phyloP scores from a whole-genome alignment of 805 yeast genomes.

The Metschnikowia arizonensis region DNA sequence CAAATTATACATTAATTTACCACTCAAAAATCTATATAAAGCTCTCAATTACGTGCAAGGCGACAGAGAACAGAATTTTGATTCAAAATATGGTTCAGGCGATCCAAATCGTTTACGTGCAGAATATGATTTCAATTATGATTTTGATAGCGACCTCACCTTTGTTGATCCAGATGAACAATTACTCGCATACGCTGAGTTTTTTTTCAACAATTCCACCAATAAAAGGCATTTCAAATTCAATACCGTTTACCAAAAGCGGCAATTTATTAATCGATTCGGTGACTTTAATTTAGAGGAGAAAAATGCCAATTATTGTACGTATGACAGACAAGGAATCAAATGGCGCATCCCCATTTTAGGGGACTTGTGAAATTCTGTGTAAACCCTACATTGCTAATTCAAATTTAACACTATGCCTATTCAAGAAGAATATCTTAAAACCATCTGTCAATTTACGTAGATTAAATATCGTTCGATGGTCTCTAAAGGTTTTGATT shows the following conservation, averaged over 20 bases:
- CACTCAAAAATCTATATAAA: conserved; percentile 45
- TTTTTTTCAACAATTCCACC: conserved; percentile 30
- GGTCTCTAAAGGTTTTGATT: too few species aligned
- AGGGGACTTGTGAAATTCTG: conserved; percentile 28
- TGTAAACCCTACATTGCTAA: neutral
- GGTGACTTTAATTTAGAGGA: conserved; percentile 33
- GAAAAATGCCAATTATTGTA: conserved; percentile 19
- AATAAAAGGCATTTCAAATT: conserved; percentile 35
- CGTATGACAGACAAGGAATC: conserved; percentile 35
- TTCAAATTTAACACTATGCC: too few species aligned
- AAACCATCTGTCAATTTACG: too few species aligned
- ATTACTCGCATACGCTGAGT: conserved; percentile 30
- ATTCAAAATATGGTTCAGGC: conserved; percentile 17
- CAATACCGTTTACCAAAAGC: conserved; percentile 37
- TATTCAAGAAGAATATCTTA: too few species aligned
- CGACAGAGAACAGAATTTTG: conserved; percentile 20
- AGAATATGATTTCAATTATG: conserved; percentile 20
- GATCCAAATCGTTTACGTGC: conserved; percentile 13
- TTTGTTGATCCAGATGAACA: conserved; percentile 12
- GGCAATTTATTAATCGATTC: conserved; percentile 40
- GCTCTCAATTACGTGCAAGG: conserved; percentile 40
- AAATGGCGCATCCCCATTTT: conserved; percentile 43
- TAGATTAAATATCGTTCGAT: too few species aligned
- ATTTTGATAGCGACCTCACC: conserved; percentile 5
- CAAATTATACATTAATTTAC: conserved; percentile 41